Percentiles rank a stretch among this genome's conserved stretches.
Conservation (phyloP, 495 filamentous ascomycete genomes). For the Neurospora sp. region DNA sequence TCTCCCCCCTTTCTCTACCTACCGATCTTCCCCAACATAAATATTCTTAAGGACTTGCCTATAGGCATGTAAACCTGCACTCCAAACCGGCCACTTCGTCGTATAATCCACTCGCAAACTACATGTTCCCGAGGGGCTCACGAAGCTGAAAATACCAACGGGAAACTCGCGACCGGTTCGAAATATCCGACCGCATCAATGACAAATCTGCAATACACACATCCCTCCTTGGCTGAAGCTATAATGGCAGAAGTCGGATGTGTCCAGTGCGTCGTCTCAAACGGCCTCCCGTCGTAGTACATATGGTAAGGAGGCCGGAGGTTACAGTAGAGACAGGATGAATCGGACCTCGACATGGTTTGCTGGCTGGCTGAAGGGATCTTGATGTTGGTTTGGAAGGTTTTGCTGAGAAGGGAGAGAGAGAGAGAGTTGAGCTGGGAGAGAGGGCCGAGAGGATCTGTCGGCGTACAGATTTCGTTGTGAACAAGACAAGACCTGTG, state of each 20-base stretch:
- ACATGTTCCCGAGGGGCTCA: neutral
- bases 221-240: neutral
- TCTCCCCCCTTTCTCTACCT: neutral
- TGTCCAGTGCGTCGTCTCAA: neutral
- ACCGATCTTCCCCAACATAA: neutral
- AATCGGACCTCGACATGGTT: neutral
- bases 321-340: neutral
- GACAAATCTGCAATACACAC: neutral
- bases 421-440: neutral
- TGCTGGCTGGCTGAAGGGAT: neutral
- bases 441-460: neutral
- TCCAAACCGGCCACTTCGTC: neutral
- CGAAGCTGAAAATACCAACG: neutral
- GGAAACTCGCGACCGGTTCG: neutral
- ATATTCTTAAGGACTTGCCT: neutral
- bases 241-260: neutral
- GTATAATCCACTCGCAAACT: neutral
- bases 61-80: neutral
- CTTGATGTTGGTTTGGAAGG: neutral
- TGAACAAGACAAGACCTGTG: neutral
- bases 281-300: neutral
- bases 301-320: neutral
- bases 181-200: neutral
- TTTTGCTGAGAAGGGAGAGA: too few species aligned
- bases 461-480: neutral